A percentile compares a stretch with the other conserved stretches of the same genome.
phyloP scores from a whole-genome alignment of 2,329 filamentous ascomycete genomes.

The Capronia coronata region DNA sequence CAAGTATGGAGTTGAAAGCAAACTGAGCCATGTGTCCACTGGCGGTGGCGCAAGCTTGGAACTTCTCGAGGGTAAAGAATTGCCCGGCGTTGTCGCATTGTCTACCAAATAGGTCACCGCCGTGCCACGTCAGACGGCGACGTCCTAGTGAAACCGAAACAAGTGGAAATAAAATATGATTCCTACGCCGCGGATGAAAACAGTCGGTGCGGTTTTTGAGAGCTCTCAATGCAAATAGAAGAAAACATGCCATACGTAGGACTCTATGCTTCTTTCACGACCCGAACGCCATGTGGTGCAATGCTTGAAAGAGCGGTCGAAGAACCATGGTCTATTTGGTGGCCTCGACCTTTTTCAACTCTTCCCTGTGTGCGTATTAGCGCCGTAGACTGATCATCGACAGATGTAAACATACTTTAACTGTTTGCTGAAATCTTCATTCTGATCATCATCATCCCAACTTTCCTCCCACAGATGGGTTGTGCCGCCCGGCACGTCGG shows the following conservation, averaged over 20 bases:
- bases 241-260: conserved; percentile 11
- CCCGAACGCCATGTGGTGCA: conserved; percentile 18
- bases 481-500: conserved; percentile 54
- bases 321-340: conserved; percentile 30
- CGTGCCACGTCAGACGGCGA: background rate
- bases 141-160: background rate
- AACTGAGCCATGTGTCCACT: conserved; percentile 96
- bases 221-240: conserved; percentile 13
- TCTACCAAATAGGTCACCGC: conserved; percentile 57
- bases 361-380: conserved; percentile 48
- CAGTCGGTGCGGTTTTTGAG: no score
- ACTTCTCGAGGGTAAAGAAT: conserved; percentile 94
- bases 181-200: no score
- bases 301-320: conserved; percentile 36
- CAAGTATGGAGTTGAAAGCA: conserved; percentile 93
- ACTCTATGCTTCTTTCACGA: conserved; percentile 6
- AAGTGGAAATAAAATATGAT: conserved; percentile 5
- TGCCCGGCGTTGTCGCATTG: conserved; percentile 87
- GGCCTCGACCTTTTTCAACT: conserved; percentile 88
- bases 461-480: conserved; percentile 97
- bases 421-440: conserved; percentile 91
- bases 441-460: conserved; percentile 98
- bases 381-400: background rate
- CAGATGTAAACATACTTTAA: conserved; percentile 61
- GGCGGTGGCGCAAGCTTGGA: conserved; percentile 93